Evolutionary conservation across 2,329 filamentous ascomycete species (phyloP), one percentile per base, ranked within the genome.

Genomic region (Colletotrichum destructivum): DNA sequence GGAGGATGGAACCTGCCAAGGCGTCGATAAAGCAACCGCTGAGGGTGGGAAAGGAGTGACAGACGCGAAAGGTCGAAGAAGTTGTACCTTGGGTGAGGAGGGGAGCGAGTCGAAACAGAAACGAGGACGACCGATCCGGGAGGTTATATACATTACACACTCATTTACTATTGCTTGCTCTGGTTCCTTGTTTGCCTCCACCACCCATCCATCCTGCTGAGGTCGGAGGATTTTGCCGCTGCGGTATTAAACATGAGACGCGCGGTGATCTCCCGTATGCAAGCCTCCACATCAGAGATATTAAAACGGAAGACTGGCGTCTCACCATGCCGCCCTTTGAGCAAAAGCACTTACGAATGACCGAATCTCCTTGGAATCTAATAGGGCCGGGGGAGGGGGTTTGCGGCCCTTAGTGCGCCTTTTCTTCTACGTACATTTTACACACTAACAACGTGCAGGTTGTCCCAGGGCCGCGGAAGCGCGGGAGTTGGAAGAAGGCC

Each of bases 231-330:
- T 62, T 52, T 52, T 62, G 65, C 65, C 51, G 51, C 40, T 63
- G 64, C 26, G 44, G 61, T 59, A 62, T 68, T 71, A 42, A 68
- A 71, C 57, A 52, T 68, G 69, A 71, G 57, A 71, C 69, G 69
- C 57, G 57, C 44, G 69, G 42, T 71, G 69, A 71, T 71, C 65
- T 69, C 69, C 69, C 69, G 69, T 57, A 71, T 69, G 69, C 69
- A 63, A 69, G 65, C 54, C 69, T 71, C 65, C 69, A 69, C 65
- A 61, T 44, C 59, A 49, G 52, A 49, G 57, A 59, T 61, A 69
- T 63, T 69, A 55, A 63, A 42, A 15, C 31, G 44, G 46, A 38
- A 65, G 38, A 47, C 16, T 49, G 59, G 46, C 47, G 69, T 71
- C 69, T 71, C 51, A 59, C 44, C 52, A 62, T 52, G 21, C 18